A percentile compares a stretch with the other conserved stretches of the same genome.
Conservation (phyloP, 306 rosid species). For the Prunus kanzakura region DNA sequence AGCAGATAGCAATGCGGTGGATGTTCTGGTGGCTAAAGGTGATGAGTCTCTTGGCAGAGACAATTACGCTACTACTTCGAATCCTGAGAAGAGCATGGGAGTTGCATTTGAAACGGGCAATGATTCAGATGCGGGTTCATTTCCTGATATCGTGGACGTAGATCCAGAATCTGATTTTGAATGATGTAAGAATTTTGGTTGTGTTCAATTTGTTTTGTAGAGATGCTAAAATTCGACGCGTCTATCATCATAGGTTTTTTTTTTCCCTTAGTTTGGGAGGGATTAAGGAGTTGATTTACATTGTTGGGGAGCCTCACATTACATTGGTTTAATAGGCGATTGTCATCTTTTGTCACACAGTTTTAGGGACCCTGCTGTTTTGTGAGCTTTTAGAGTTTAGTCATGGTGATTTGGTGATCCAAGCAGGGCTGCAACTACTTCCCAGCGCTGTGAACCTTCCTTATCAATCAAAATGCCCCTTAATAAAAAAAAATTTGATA, state of each 20-base stretch:
- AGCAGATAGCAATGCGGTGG: slow-evolving; percentile 25
- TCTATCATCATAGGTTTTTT: no score
- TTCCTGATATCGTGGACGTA: slow-evolving; percentile 67
- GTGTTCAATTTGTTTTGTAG: background rate
- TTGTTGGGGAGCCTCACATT: background rate
- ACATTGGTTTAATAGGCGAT: background rate
- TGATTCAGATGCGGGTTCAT: slow-evolving; percentile 43
- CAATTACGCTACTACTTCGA: slow-evolving; percentile 17
- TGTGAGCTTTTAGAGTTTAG: no score
- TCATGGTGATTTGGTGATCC: slow-evolving; percentile 18
- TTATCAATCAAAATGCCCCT: slow-evolving; percentile 41
- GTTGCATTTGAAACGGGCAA: slow-evolving; percentile 16
- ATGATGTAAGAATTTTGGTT: background rate
- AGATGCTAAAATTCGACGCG: background rate
- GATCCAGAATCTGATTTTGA: slow-evolving; percentile 52
- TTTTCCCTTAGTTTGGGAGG: background rate
- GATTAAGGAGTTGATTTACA: background rate
- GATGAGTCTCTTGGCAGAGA: slow-evolving; percentile 17
- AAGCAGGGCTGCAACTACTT: slow-evolving; percentile 58
- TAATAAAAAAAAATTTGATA: no score
- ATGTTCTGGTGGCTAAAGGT: slow-evolving; percentile 13
- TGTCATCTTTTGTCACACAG: background rate
- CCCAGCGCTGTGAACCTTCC: slow-evolving; percentile 64
- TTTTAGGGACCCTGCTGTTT: no score
- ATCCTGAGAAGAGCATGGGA: slow-evolving; percentile 18